phyloP scores from a whole-genome alignment of 2,329 filamentous ascomycete genomes.

The Pestalotiopsis sp. region DNA sequence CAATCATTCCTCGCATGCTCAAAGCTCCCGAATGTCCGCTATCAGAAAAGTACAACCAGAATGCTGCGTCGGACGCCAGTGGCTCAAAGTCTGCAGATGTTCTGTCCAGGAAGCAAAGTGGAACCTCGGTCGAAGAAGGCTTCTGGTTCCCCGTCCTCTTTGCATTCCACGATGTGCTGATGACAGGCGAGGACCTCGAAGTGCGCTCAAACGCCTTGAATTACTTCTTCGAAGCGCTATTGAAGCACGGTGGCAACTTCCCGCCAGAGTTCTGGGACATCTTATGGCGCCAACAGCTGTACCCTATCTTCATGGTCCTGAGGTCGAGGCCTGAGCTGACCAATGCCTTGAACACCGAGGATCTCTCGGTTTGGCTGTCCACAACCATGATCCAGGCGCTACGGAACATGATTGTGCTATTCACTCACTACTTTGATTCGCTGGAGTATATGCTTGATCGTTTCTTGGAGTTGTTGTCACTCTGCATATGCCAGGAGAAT shows the following conservation, averaged over 20 bases:
- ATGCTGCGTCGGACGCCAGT: constrained; percentile 36
- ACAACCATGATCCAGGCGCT: constrained; percentile 99
- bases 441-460: constrained; percentile 97
- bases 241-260: constrained; percentile 88
- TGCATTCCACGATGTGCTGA: constrained; percentile 97
- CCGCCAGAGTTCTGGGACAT: constrained; percentile 98
- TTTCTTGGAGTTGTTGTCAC: constrained; percentile 90
- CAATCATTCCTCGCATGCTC: constrained; percentile 91
- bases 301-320: constrained; percentile 97
- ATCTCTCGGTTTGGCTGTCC: constrained; percentile 96
- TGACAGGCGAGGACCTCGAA: constrained; percentile 98
- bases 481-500: constrained; percentile 99
- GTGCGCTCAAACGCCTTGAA: constrained; percentile 89
- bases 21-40: constrained; percentile 94
- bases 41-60: constrained; percentile 60
- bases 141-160: constrained; percentile 99
- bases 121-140: constrained; percentile 91
- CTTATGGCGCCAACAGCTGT: constrained; percentile 93
- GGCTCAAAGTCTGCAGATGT: constrained; percentile 44
- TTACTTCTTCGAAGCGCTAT: constrained; percentile 94
- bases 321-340: constrained; percentile 96
- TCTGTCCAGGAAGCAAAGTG: constrained; percentile 60
- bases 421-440: constrained; percentile 97
- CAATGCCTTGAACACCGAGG: constrained; percentile 93
- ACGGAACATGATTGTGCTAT: constrained; percentile 97